Evolutionary conservation across 805 yeast species (phyloP).

Genomic region (Teunomyces gatunensis): DNA sequence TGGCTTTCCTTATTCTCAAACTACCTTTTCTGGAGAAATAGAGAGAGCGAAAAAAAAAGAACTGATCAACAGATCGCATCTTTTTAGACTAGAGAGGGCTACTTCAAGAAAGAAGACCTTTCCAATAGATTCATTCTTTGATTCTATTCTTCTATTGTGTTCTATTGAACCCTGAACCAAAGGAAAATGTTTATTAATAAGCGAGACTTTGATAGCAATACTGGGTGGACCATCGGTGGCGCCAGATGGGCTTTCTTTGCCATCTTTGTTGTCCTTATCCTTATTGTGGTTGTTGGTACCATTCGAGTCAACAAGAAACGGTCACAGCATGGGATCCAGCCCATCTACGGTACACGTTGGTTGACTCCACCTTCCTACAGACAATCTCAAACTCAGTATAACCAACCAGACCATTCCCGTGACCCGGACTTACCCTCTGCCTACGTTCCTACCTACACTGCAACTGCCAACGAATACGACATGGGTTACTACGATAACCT

Average conservation of each 20-base stretch:
- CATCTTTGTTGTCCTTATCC: constrained; percentile 48
- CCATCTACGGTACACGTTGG: constrained; percentile 79
- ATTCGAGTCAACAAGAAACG: constrained; percentile 56
- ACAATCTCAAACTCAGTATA: constrained; percentile 61
- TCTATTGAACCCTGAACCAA: background rate
- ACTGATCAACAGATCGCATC: background rate
- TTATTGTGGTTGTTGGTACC: constrained; percentile 49
- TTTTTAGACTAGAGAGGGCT: background rate
- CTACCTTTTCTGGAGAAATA: background rate
- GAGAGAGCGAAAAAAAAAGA: background rate
- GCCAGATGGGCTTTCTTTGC: constrained; percentile 70
- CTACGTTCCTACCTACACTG: constrained; percentile 70
- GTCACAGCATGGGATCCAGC: constrained; percentile 47
- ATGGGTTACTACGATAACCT: constrained; percentile 71
- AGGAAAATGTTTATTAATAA: constrained; percentile 6
- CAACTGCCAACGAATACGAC: constrained; percentile 64
- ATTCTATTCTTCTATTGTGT: background rate
- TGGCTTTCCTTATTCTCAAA: background rate
- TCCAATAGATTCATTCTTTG: background rate
- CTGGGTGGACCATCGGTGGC: constrained; percentile 23
- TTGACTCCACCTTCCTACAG: constrained; percentile 79
- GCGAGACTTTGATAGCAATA: constrained; percentile 6
- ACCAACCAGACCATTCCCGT: constrained; percentile 36
- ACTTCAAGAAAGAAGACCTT: background rate
- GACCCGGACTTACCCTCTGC: constrained; percentile 40